Conservation (phyloP, 1,284 basidiomycete genomes). For the Trichosporon sp. region DNA sequence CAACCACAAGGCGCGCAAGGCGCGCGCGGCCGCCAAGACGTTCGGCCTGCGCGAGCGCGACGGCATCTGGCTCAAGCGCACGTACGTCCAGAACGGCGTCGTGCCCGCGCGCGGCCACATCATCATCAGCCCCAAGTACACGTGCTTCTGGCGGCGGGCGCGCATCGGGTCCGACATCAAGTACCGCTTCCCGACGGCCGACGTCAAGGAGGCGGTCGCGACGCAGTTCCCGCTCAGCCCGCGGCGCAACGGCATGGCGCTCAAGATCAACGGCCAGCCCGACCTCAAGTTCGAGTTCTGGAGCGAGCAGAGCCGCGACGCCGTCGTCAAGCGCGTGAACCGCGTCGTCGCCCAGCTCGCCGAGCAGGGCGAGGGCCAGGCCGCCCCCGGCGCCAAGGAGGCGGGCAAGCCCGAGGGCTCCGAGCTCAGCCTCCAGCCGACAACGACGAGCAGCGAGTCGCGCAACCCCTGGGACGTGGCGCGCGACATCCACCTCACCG, state of each 20-base stretch:
- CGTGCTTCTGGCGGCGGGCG: conserved; percentile 49
- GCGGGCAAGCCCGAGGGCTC: background rate
- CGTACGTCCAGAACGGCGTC: conserved; percentile 36
- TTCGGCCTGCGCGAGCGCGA: conserved; percentile 47
- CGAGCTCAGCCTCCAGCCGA: background rate
- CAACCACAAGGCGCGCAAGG: conserved; percentile 30
- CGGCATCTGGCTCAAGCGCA: conserved; percentile 49
- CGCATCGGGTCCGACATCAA: conserved; percentile 43
- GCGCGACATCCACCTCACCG: conserved; percentile 1
- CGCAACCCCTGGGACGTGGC: background rate
- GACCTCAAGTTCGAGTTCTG: conserved; percentile 58
- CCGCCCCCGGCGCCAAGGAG: background rate
- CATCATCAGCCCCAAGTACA: conserved; percentile 40
- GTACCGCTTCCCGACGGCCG: conserved; percentile 56
- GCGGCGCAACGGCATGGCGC: conserved; percentile 52
- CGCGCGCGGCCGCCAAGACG: conserved; percentile 36
- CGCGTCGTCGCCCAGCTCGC: conserved; percentile 18
- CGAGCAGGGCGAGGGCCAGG: background rate
- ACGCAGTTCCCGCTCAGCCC: conserved; percentile 37
- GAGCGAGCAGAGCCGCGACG: conserved; percentile 52
- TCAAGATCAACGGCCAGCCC: conserved; percentile 56
- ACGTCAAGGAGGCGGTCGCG: conserved; percentile 50
- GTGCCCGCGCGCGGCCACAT: conserved; percentile 47
- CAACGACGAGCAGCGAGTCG: background rate
- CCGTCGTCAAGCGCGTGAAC: conserved; percentile 43